Evolutionary conservation across 2,329 filamentous ascomycete genomes (phyloP).

Genomic region (Magnaporthales sp.): DNA sequence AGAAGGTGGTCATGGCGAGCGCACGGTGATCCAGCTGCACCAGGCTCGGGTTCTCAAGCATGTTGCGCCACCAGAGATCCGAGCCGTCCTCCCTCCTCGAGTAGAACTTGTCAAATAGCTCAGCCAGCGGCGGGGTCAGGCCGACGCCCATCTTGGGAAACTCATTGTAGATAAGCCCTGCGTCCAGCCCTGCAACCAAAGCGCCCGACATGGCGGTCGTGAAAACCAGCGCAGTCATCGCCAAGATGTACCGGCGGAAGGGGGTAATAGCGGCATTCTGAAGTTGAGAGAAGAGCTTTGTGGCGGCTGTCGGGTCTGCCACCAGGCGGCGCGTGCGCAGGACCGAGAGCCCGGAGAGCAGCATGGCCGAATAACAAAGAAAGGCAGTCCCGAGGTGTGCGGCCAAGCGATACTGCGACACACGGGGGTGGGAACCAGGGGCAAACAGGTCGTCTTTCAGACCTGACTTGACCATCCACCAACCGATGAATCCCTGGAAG

Average conservation of each 20-base stretch:
- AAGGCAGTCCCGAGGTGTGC: constrained; percentile 88
- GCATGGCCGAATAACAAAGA: constrained; percentile 87
- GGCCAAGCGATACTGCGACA: constrained; percentile 88
- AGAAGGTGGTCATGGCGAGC: constrained; percentile 82
- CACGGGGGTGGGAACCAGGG: constrained; percentile 80
- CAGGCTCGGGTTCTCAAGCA: constrained; percentile 91
- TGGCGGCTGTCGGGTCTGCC: constrained; percentile 53
- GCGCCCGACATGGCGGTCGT: constrained; percentile 87
- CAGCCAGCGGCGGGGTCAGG: constrained; percentile 68
- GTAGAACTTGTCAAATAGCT: constrained; percentile 84
- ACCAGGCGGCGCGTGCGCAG: constrained; percentile 69
- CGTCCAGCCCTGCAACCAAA: constrained; percentile 89
- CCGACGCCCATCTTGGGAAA: constrained; percentile 92
- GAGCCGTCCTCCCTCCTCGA: constrained; percentile 66
- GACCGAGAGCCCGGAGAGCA: constrained; percentile 78
- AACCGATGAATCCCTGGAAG: constrained; percentile 90
- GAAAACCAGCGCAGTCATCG: constrained; percentile 70
- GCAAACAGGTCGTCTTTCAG: constrained; percentile 93
- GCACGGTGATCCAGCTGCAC: constrained; percentile 96
- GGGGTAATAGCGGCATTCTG: constrained; percentile 57
- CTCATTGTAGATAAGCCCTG: constrained; percentile 97
- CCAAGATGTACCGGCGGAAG: constrained; percentile 66
- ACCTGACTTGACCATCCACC: constrained; percentile 99
- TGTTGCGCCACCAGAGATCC: constrained; percentile 94
- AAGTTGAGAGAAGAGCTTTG: constrained; percentile 52